Conservation (phyloP, 257 asterid genomes). For the Lavandula angustifolia region DNA sequence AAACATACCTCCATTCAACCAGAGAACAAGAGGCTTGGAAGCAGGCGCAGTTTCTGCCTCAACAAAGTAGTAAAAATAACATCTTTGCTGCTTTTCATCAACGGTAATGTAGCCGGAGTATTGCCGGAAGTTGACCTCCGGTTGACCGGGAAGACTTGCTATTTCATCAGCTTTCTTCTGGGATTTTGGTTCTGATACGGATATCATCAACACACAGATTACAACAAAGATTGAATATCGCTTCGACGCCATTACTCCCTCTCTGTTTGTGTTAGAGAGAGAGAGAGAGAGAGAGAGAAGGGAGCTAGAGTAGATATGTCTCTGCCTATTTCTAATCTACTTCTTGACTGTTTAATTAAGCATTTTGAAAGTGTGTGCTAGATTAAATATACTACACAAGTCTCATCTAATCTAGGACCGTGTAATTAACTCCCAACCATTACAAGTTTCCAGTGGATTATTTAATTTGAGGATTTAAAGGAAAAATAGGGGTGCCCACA, state of each 20-base stretch:
- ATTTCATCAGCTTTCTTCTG: constrained; percentile 34
- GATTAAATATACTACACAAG: neutral
- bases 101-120: constrained; percentile 51
- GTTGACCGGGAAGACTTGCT: constrained; percentile 54
- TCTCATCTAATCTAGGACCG: constrained; percentile 16
- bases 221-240: constrained; percentile 29
- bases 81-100: constrained; percentile 46
- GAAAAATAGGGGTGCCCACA: neutral
- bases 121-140: constrained; percentile 46
- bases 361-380: neutral
- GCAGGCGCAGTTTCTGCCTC: constrained; percentile 56
- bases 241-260: constrained; percentile 29
- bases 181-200: constrained; percentile 25
- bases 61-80: constrained; percentile 63
- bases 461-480: neutral
- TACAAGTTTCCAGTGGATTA: constrained; percentile 4
- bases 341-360: constrained; percentile 8
- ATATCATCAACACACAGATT: constrained; percentile 27
- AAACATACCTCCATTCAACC: constrained; percentile 67
- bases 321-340: constrained; percentile 13
- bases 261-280: neutral
- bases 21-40: constrained; percentile 72
- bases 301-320: neutral
- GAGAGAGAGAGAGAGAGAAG: constrained; percentile 1
- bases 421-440: constrained; percentile 2